A percentile compares a stretch with the other conserved stretches of the same genome.
Evolutionary conservation across 2,329 filamentous ascomycete genomes (phyloP).

Genomic region (Colletotrichum musicola): DNA sequence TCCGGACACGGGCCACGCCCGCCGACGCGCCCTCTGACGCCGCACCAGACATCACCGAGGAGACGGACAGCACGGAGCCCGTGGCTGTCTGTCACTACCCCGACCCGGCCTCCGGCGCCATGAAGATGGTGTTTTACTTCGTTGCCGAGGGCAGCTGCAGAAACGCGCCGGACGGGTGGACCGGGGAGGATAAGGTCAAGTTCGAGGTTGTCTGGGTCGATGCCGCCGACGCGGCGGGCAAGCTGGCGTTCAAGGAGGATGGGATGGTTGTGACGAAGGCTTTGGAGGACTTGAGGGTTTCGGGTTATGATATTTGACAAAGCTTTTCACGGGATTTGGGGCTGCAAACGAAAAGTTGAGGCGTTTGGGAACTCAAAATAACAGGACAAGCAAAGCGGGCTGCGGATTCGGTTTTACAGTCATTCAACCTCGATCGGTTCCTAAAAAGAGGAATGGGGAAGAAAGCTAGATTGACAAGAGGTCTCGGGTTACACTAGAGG

Average conservation of each 20-base stretch:
- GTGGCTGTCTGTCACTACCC: constrained; percentile 52
- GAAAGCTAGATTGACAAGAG: too few relatives aligned
- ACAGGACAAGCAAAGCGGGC: background rate
- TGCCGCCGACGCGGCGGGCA: constrained; percentile 40
- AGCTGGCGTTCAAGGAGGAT: constrained; percentile 43
- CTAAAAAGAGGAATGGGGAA: too few relatives aligned
- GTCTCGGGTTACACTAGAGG: too few relatives aligned
- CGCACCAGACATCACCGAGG: constrained; percentile 44
- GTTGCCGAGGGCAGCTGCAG: constrained; percentile 50
- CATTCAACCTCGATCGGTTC: too few relatives aligned
- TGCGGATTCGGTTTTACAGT: too few relatives aligned
- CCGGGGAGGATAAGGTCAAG: constrained; percentile 41
- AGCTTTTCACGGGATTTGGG: background rate
- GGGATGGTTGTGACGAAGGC: constrained; percentile 46
- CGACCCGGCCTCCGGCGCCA: constrained; percentile 50
- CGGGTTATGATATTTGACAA: constrained; percentile 44
- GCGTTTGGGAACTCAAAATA: background rate
- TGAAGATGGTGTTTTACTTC: constrained; percentile 57
- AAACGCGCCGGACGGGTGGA: constrained; percentile 23
- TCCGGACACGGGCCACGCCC: constrained; percentile 59
- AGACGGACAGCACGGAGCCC: constrained; percentile 51
- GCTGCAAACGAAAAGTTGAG: background rate
- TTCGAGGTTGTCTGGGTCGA: constrained; percentile 48
- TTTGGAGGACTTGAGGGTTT: constrained; percentile 43
- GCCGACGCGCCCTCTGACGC: constrained; percentile 19